Evolutionary conservation across 306 rosid species (phyloP).

Genomic region (Trichosanthes truncata): DNA sequence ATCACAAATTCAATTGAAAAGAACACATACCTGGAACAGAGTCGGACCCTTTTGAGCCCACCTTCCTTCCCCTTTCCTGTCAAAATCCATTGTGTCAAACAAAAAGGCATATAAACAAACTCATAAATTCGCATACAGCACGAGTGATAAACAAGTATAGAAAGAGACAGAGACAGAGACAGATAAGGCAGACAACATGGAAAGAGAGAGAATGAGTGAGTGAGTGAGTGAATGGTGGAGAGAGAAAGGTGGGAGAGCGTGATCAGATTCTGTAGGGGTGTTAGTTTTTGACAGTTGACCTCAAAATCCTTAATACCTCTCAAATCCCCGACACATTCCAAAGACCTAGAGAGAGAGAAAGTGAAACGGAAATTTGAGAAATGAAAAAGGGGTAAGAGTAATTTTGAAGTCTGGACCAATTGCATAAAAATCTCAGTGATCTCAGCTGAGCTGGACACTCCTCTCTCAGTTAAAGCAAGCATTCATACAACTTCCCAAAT

Average conservation of each 20-base stretch:
- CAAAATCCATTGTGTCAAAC: conserved; percentile 32
- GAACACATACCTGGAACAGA: conserved; percentile 60
- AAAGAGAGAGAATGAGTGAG: conserved; percentile 23
- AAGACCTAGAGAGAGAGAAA: conserved; percentile 30
- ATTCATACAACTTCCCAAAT: neutral
- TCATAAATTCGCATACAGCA: conserved; percentile 15
- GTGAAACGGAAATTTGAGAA: conserved; percentile 28
- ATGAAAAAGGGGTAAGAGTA: conserved; percentile 19
- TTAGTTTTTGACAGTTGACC: conserved; percentile 69
- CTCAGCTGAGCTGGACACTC: conserved; percentile 54
- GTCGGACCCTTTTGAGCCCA: conserved; percentile 67
- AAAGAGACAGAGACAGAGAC: conserved; percentile 48
- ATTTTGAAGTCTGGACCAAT: conserved; percentile 52
- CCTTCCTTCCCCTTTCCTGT: conserved; percentile 73
- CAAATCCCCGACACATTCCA: conserved; percentile 47
- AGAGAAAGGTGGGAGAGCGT: conserved; percentile 45
- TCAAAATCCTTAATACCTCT: conserved; percentile 40
- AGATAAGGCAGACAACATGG: conserved; percentile 40
- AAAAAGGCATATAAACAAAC: conserved; percentile 26
- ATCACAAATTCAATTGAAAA: neutral
- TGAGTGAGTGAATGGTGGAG: conserved; percentile 22
- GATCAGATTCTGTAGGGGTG: conserved; percentile 57
- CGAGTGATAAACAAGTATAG: conserved; percentile 34
- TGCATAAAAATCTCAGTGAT: conserved; percentile 29
- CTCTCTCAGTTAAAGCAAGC: neutral